phyloP scores from a whole-genome alignment of 2,329 filamentous ascomycete species.

The Cercospora sojina region DNA sequence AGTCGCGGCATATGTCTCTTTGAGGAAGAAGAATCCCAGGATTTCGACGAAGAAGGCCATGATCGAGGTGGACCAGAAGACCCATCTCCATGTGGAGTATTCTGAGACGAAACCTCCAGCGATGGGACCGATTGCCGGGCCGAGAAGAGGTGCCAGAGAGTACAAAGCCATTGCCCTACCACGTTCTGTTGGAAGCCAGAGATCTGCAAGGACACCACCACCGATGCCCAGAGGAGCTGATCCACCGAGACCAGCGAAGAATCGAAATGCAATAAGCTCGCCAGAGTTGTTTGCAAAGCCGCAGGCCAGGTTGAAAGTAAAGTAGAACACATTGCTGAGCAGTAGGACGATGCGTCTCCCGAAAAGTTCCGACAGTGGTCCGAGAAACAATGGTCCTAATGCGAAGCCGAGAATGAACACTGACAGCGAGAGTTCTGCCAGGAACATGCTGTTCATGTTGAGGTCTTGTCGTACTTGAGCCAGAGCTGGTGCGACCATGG shows the following conservation, averaged over 20 bases:
- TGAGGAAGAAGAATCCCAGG: constrained; percentile 60
- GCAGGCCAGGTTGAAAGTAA: constrained; percentile 41
- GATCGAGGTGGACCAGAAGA: constrained; percentile 68
- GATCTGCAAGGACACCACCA: constrained; percentile 50
- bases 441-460: constrained; percentile 22
- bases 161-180: constrained; percentile 64
- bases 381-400: constrained; percentile 40
- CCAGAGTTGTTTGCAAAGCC: constrained; percentile 38
- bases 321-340: constrained; percentile 40
- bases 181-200: constrained; percentile 61
- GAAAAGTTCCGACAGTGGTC: constrained; percentile 41
- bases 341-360: constrained; percentile 40
- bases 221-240: constrained; percentile 41
- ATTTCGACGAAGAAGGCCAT: constrained; percentile 61
- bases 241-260: constrained; percentile 41
- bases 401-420: constrained; percentile 43
- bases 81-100: constrained; percentile 68
- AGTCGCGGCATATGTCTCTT: constrained; percentile 65
- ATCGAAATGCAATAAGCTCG: constrained; percentile 41
- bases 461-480: constrained; percentile 33
- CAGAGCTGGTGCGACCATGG: constrained; percentile 43
- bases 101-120: constrained; percentile 65
- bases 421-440: constrained; percentile 37
- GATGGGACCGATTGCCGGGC: constrained; percentile 65
- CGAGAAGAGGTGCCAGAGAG: constrained; percentile 62